Evolutionary conservation across 1,284 basidiomycete genomes (phyloP), one percentile per base, ranked within the genome.

Genomic region (Termitomyces sp.): DNA sequence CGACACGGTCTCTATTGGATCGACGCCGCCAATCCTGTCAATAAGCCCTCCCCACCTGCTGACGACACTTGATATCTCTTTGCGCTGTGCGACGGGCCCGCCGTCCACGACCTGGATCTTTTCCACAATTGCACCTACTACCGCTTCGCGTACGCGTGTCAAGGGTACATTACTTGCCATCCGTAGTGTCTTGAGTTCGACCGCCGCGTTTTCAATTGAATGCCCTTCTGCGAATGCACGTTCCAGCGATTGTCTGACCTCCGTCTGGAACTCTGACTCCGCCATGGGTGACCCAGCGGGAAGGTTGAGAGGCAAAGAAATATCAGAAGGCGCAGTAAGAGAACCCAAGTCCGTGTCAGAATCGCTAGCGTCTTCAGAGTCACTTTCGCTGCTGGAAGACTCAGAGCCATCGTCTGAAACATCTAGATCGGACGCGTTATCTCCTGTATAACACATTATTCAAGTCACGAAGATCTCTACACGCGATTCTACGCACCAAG

Each of bases 81-180:
- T 73, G 36, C 84, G 78, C 68, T 90, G 88, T 31, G 71, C 71
- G 7, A 67, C 67, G 3, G 73, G 70, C 40, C 79, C 80, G 2
- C 74, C 79, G 12, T 79, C 78, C 8, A 84, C 74, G 52, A 89
- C 67, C 53, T 70, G 71, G 36, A 92, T 83, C 55, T 78, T 78
- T 58, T 85, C 82, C 51, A 92, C 86, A 54, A 93, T 78, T 30
- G 82, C 84, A 17, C 77, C 78, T 33, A 95, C 78, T 28, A 94
- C 91, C 13, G 86, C 86, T 67, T 88, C 86, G 51, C 88, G 80
- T 45, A 96, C 92, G 58, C 83, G 79, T 17, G 77, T 76, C 26
- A 94, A 78, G 3, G 89, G 80, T 44, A 95, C 94, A 66, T 96
- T 96, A 61, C 85, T 89, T 41, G 93, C 92, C 94, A 96, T 96